A percentile compares a stretch with the other conserved stretches of the same genome.
These are phyloP conservation scores for Tagetes erecta DNA, from an alignment of 129 eudicot genomes.

Conservation along the genomic window DNA sequence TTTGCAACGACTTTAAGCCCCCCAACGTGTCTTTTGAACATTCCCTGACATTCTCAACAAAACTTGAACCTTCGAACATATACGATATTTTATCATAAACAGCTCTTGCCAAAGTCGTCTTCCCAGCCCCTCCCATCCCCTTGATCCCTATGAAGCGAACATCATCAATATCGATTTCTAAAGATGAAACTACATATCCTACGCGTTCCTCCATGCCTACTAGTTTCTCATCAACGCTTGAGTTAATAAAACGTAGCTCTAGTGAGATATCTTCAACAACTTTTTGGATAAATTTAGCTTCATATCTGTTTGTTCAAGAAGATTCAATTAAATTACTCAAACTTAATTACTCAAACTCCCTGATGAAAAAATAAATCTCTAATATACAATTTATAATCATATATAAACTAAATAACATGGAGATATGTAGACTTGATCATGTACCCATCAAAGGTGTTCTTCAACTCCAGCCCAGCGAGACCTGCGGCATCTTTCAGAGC, in stretches of 20 bases:
- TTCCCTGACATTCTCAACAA: constrained; percentile 24
- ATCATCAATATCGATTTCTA: neutral
- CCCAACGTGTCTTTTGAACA: neutral
- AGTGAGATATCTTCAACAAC: constrained; percentile 12
- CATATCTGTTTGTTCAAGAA: constrained; percentile 5
- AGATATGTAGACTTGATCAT: neutral
- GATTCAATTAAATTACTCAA: neutral
- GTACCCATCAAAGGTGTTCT: constrained; percentile 1
- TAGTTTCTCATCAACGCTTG: neutral
- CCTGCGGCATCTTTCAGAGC: neutral
- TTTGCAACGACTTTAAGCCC: constrained; percentile 1
- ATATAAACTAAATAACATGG: neutral
- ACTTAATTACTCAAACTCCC: neutral
- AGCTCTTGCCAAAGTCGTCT: constrained; percentile 19
- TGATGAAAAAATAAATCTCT: neutral
- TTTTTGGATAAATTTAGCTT: constrained; percentile 14
- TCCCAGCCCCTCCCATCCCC: constrained; percentile 24
- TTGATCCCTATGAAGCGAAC: constrained; percentile 29
- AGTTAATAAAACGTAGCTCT: neutral
- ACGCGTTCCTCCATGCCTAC: constrained; percentile 16
- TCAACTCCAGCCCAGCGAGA: neutral
- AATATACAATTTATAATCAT: neutral
- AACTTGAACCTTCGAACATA: constrained; percentile 11
- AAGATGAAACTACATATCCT: constrained; percentile 5
- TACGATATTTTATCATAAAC: constrained; percentile 7